Percentiles rank a stretch among this genome's conserved stretches.
These are phyloP conservation scores for Acacia confusa DNA, from an alignment of 306 rosid genomes.

Conservation along the genomic window DNA sequence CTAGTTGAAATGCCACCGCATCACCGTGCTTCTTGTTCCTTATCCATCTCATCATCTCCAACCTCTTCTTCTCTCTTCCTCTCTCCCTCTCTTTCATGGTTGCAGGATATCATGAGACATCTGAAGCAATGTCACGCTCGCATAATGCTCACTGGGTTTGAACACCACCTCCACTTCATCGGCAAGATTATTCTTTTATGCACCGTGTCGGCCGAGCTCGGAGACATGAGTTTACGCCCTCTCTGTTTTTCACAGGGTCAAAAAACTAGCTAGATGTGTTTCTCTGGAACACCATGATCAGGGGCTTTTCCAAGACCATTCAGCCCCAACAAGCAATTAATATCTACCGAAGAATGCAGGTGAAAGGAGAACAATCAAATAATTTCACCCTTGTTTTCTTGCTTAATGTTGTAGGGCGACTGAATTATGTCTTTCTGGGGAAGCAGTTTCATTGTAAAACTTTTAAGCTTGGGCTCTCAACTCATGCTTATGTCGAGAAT, in stretches of 20 bases:
- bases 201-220: conserved; percentile 37
- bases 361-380: conserved; percentile 32
- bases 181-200: conserved; percentile 63
- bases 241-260: conserved; percentile 44
- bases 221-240: conserved; percentile 56
- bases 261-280: conserved; percentile 70
- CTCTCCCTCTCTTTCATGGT: too few species aligned
- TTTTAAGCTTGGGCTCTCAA: conserved; percentile 50
- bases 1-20: too few species aligned
- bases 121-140: too few species aligned
- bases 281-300: conserved; percentile 71
- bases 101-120: too few species aligned
- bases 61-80: too few species aligned
- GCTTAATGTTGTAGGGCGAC: conserved; percentile 48
- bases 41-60: too few species aligned
- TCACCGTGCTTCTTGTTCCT: too few species aligned
- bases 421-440: conserved; percentile 49
- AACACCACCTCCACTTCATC: conserved; percentile 45
- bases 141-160: conserved; percentile 45
- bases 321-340: conserved; percentile 44
- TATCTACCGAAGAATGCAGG: conserved; percentile 55
- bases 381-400: conserved; percentile 70
- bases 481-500: conserved; percentile 64
- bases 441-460: conserved; percentile 52
- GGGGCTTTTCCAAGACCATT: conserved; percentile 58